These are phyloP conservation scores for Entelexis paramagnoliae DNA, from an alignment of 1,139 yeast species.

Conservation along the genomic window DNA sequence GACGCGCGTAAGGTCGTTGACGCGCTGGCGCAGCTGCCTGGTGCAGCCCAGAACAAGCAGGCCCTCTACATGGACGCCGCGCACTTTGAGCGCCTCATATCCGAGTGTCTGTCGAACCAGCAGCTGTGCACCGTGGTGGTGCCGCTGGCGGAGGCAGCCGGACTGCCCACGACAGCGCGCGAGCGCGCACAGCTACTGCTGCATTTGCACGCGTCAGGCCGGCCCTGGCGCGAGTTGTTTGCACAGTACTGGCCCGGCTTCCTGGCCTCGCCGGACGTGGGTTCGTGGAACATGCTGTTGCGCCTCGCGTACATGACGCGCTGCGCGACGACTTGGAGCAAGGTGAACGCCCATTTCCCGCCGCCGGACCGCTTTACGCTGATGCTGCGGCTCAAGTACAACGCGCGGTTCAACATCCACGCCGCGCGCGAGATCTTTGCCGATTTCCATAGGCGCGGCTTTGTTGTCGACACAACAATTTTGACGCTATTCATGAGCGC, in stretches of 20 bases:
- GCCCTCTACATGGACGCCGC: slow-evolving; percentile 14
- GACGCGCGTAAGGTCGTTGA: background rate
- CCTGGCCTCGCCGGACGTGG: slow-evolving; percentile 6
- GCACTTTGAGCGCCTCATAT: slow-evolving; percentile 21
- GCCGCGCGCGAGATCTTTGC: slow-evolving; percentile 4
- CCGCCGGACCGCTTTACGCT: slow-evolving; percentile 16
- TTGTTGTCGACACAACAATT: slow-evolving; percentile 7
- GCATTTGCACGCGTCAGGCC: background rate
- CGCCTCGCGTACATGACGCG: slow-evolving; percentile 12
- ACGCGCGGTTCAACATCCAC: background rate
- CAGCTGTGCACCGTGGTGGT: slow-evolving; percentile 9
- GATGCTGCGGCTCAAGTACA: slow-evolving; percentile 5
- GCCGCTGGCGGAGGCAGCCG: slow-evolving; percentile 12
- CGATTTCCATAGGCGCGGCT: slow-evolving; percentile 6
- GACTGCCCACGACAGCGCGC: slow-evolving; percentile 14
- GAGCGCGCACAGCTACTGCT: slow-evolving; percentile 18
- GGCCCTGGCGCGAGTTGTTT: slow-evolving; percentile 15
- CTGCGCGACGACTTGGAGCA: slow-evolving; percentile 7
- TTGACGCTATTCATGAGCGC: slow-evolving; percentile 6
- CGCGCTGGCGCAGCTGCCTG: slow-evolving; percentile 17
- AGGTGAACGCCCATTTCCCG: slow-evolving; percentile 7
- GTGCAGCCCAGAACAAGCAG: slow-evolving; percentile 7
- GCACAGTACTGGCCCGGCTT: slow-evolving; percentile 11
- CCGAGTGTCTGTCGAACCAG: slow-evolving; percentile 5
- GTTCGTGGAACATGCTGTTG: slow-evolving; percentile 17